phyloP scores from a whole-genome alignment of 345 rosid genomes.

The Salix dunnii region DNA sequence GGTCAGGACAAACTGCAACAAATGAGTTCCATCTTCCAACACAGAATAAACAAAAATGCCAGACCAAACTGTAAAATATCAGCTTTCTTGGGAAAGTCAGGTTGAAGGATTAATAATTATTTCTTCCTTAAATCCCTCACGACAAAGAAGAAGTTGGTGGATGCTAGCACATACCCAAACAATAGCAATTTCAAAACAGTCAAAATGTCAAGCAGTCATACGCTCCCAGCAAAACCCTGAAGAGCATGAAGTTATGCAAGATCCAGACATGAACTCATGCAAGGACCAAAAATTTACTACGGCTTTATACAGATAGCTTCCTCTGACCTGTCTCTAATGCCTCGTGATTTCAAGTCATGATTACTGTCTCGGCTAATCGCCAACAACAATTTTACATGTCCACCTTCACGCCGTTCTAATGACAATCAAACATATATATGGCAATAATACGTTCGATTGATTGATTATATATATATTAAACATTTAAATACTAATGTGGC shows the following conservation, averaged over 20 bases:
- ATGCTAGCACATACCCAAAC: background rate
- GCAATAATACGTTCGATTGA: background rate
- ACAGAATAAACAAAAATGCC: background rate
- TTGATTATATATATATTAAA: background rate
- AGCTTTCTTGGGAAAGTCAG: background rate
- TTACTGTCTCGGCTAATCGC: background rate
- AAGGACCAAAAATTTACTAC: background rate
- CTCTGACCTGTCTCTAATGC: too few species aligned
- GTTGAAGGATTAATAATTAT: background rate
- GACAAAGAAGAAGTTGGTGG: background rate
- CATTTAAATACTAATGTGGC: background rate
- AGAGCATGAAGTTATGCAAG: background rate
- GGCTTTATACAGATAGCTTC: background rate
- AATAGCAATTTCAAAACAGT: background rate
- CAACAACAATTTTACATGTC: background rate
- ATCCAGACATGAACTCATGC: background rate
- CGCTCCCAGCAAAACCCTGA: background rate
- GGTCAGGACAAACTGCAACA: constrained; percentile 17
- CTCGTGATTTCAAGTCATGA: background rate
- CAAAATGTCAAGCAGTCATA: background rate
- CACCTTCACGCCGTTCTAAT: background rate
- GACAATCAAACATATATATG: background rate
- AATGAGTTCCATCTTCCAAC: constrained; percentile 13
- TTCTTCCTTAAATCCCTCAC: background rate
- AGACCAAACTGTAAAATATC: background rate